Evolutionary conservation across 768 basidiomycete genomes (phyloP), one percentile per base, ranked within the genome.

Genomic region (Boletales sp.): DNA sequence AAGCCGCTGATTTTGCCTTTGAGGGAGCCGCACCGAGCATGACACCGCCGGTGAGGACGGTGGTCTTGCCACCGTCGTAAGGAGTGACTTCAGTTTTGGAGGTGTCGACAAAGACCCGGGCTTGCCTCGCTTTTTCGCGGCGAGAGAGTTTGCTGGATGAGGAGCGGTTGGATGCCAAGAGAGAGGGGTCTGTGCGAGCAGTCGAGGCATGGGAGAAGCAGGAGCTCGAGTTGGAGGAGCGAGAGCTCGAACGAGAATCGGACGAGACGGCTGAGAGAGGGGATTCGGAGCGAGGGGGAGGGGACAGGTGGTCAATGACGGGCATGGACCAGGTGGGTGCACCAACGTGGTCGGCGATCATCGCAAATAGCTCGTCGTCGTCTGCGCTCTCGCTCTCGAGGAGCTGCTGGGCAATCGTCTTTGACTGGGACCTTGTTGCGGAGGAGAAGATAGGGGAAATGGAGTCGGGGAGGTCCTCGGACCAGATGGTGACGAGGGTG

Each of bases 1-100:
- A 50, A 43, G 57, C 47, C 40, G 56, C 46, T 50, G 69, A 61
- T 63, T 62, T 62, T 59, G 59, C 51, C 55, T 70, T 63, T 45
- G 64, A 51, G 49, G 68, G 62, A 55, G 71, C 74, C 35, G 76
- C 71, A 43, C 87, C 88, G 53, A 91, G 85, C 89, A 91, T 91
- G 57, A 90, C 88, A 55, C 88, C 89, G 49, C 89, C 89, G 3
- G 88, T 90, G 58, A 91, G 80, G 43, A 90, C 88, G 27, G 88
- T 90, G 46, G 89, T 91, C 78, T 89, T 90, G 55, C 89, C 89
- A 48, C 87, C 88, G 57, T 91, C 88, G 59, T 91, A 91, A 60
- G 86, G 86, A 41, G 88, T 90, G 54, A 90, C 86, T 40, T 86
- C 86, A 47, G 70, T 89, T 75, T 84, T 90, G 61, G 83, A 70